Conservation (phyloP, 2,329 filamentous ascomycete genomes). For the Epicoccum nigrum region DNA sequence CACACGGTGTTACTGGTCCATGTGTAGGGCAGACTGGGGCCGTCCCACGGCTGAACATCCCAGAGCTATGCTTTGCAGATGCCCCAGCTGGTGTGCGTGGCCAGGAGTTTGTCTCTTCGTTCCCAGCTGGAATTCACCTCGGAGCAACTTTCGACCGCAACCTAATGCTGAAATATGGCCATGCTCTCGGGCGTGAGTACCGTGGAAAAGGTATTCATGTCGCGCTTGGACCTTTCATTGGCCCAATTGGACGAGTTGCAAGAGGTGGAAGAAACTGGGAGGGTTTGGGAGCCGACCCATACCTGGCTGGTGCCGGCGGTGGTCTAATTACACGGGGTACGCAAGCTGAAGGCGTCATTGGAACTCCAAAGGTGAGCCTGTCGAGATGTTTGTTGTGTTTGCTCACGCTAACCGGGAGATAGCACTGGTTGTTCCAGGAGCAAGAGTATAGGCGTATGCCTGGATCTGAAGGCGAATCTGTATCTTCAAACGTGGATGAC, state of each 20-base stretch:
- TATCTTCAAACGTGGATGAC: slow-evolving; percentile 69
- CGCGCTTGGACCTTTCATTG: slow-evolving; percentile 71
- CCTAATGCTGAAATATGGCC: slow-evolving; percentile 70
- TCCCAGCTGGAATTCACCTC: slow-evolving; percentile 45
- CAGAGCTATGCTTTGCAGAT: slow-evolving; percentile 49
- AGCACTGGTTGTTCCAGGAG: slow-evolving; percentile 57
- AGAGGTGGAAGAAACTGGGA: slow-evolving; percentile 77
- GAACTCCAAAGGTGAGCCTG: slow-evolving; percentile 27
- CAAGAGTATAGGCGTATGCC: slow-evolving; percentile 57
- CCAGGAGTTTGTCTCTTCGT: slow-evolving; percentile 40
- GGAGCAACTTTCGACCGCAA: slow-evolving; percentile 75
- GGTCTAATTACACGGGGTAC: slow-evolving; percentile 59
- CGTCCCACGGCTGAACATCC: slow-evolving; percentile 46
- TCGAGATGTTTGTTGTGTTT: too few species aligned
- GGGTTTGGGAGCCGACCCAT: slow-evolving; percentile 71
- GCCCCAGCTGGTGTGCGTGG: slow-evolving; percentile 44
- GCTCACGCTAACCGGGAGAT: slow-evolving; percentile 33
- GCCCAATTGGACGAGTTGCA: slow-evolving; percentile 72
- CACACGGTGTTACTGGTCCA: slow-evolving; percentile 40
- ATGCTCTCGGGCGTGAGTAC: slow-evolving; percentile 72
- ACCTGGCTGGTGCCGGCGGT: slow-evolving; percentile 61
- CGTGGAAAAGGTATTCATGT: slow-evolving; percentile 74
- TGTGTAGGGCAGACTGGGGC: slow-evolving; percentile 47
- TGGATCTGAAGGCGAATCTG: slow-evolving; percentile 58
- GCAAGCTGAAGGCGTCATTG: slow-evolving; percentile 56